Percentiles rank a stretch among this genome's conserved stretches.
phyloP scores from a whole-genome alignment of 441 rosid species.

The California macrophylla region DNA sequence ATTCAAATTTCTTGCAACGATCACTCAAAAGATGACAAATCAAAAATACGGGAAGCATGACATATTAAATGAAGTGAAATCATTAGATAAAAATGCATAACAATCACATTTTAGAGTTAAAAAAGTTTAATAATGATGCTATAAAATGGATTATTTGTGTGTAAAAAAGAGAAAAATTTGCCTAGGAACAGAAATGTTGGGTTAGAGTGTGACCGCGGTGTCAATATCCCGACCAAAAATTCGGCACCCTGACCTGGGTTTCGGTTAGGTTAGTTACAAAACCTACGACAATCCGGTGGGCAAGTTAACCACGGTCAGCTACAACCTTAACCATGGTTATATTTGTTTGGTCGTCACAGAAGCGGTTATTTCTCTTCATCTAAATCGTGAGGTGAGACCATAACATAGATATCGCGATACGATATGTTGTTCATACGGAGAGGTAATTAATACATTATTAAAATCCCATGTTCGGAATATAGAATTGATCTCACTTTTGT shows the following conservation, averaged over 20 bases:
- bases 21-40: too few species aligned
- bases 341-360: not conserved
- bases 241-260: not conserved
- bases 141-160: too few species aligned
- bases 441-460: not conserved
- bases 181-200: too few species aligned
- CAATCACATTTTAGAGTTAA: too few species aligned
- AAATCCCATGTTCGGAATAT: not conserved
- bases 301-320: not conserved
- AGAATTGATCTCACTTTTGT: not conserved
- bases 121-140: too few species aligned
- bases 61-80: too few species aligned
- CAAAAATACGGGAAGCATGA: too few species aligned
- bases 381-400: not conserved
- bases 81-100: too few species aligned
- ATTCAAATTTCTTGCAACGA: too few species aligned
- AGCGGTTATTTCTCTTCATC: not conserved
- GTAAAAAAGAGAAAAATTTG: too few species aligned
- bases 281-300: not conserved
- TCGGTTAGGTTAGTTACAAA: not conserved
- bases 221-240: not conserved
- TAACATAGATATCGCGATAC: not conserved
- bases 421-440: not conserved
- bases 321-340: not conserved
- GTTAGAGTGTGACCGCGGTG: not conserved